Base-by-base conservation (phyloP, 2,329 filamentous ascomycete species). In the Cladosporium oxysporum region DNA sequence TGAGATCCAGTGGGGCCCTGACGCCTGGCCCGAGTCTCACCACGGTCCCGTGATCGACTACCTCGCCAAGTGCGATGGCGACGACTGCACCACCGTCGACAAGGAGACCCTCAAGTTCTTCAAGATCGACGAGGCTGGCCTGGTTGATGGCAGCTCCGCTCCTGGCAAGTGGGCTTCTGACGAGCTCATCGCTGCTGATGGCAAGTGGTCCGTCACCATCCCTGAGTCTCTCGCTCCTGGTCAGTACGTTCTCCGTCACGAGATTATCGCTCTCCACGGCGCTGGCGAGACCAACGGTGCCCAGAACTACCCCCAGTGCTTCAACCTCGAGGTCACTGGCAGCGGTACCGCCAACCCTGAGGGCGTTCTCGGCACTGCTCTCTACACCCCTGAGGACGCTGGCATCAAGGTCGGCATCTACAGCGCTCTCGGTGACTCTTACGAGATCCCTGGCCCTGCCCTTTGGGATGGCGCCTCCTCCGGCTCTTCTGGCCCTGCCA, bases 31-130 rank as follows among this genome's bases (percentile, higher is more conserved):
- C 16, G 80, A 84, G 14, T 84, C 82, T 64, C 86, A 91, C 79
- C 82, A 88, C 69, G 87, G 87, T 2, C 87, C 88, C 10, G 83
- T 90, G 70, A 82, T 90, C 68, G 84, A 84, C 75, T 90, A 90
- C 79, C 78, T 90, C n/a, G 88, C 88, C 65, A 82, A 82, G 70
- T 88, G 85, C 77, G 64, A 62, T 57, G 85, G 83, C 23, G 61
- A 63, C 12, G 82, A 87, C 74, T 89, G 85, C 76, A 79, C 83
- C 47, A 75, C 76, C 1, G 85, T 83, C 65, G 83, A 85, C 76
- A 85, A 86, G 76, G 78, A 76, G 2, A 73, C 78, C 3, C 81
- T 89, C 33, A 76, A 84, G 69, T 90, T 84, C 76, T 86, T 88
- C 83, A 90, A 90, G 82, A 88, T 90, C 66, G 82, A 84, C 41